Base-by-base conservation (phyloP, 2,329 filamentous ascomycete species). In the Chaetomium sp. region DNA sequence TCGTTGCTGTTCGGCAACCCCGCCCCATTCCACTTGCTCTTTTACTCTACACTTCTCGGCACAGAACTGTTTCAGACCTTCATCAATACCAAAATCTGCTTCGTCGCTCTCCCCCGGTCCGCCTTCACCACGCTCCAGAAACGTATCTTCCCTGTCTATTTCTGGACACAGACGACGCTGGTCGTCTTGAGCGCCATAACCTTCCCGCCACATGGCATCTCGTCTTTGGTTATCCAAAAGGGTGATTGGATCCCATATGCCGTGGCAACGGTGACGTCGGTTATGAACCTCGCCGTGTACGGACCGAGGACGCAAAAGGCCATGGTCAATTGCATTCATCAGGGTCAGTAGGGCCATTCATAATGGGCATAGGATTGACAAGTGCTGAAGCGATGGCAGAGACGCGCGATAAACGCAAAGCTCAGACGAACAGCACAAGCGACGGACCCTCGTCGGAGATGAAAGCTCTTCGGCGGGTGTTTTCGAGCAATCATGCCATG, bases 121-220 rank as follows among this genome's bases (percentile, higher is more conserved):
- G 72, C 78, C 0, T 81, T 80, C 57, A 72, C 73, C 0, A 75
- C 73, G 0, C 73, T 81, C 0, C 78, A 80, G 56, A 78, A 78
- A 47, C 73, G 71, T 4, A 67, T 81, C 53, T 81, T 80, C 50
- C 79, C 78, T 0, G 60, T 79, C 19, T 80, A 80, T 67, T 81
- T 81, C 64, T 72, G 71, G 19, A 68, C 66, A 4, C 78, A 80
- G 63, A 68, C 76, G 0, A 9, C 74, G 1, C 68, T 80, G 1
- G 64, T 80, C 1, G 21, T 79, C 3, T 57, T 78, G 29, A 72
- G 76, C 0, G 75, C 74, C 1, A 61, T 68, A 16, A 78, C 79
- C 0, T 68, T 77, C 3, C 77, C 78, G 0, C 72, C 76, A 0
- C 65, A 67, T 2, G 76, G 77, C 0, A 71, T 72, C 0, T 12